phyloP scores from a whole-genome alignment of 768 basidiomycete genomes.

The Cantharellus cinnabarinus region DNA sequence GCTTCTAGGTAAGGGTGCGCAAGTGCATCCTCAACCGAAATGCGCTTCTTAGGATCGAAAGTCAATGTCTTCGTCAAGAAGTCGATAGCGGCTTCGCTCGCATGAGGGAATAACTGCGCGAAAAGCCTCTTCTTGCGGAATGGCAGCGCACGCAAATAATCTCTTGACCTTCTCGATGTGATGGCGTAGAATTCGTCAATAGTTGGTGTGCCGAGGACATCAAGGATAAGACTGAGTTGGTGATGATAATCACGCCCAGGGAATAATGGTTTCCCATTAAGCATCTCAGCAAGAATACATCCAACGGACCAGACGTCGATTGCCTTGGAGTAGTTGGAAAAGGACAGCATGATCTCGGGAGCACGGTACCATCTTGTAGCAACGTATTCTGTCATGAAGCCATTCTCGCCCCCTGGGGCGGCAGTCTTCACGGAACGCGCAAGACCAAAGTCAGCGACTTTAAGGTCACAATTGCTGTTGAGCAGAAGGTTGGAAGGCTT shows the following conservation, averaged over 20 bases:
- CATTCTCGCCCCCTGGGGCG: constrained; percentile 15
- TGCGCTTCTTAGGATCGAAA: constrained; percentile 69
- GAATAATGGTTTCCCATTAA: constrained; percentile 91
- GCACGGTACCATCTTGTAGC: constrained; percentile 98
- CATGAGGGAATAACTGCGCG: constrained; percentile 73
- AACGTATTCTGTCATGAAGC: constrained; percentile 53
- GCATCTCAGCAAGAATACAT: constrained; percentile 85
- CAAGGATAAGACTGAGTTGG: constrained; percentile 85
- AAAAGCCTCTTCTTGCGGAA: constrained; percentile 81
- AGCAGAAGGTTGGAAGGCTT: constrained; percentile 23
- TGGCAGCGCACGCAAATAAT: constrained; percentile 86
- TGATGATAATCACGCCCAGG: constrained; percentile 89
- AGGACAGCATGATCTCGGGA: constrained; percentile 98
- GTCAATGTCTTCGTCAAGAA: constrained; percentile 63
- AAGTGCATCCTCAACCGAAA: constrained; percentile 73
- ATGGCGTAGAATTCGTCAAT: constrained; percentile 97
- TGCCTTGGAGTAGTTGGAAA: constrained; percentile 87
- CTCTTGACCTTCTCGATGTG: constrained; percentile 72
- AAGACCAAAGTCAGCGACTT: constrained; percentile 68
- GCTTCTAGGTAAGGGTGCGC: constrained; percentile 63
- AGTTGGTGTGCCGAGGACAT: constrained; percentile 85
- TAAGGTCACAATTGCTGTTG: constrained; percentile 23
- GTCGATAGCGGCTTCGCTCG: constrained; percentile 53
- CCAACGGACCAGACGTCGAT: constrained; percentile 80
- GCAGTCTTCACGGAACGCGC: constrained; percentile 29